A percentile compares a stretch with the other conserved stretches of the same genome.
Conservation (phyloP, 1,284 basidiomycete genomes). For the Moesziomyces sp. region DNA sequence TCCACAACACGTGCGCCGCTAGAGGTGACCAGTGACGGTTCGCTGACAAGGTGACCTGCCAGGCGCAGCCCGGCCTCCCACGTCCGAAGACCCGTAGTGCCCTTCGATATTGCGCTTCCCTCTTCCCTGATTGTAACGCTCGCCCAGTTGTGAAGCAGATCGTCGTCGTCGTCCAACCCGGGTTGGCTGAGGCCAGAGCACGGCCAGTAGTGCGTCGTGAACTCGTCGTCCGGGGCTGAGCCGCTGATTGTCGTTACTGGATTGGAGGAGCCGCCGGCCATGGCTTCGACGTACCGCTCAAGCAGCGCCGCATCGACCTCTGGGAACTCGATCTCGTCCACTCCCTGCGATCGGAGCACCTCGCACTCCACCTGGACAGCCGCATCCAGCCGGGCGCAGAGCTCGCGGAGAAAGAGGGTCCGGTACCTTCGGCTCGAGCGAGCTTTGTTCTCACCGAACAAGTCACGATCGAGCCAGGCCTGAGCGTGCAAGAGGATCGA, state of each 20-base stretch:
- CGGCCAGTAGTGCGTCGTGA: slow-evolving; percentile 38
- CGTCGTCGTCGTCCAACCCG: neutral
- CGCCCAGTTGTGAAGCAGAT: slow-evolving; percentile 18
- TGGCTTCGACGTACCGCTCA: slow-evolving; percentile 35
- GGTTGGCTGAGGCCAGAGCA: neutral
- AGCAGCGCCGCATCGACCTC: slow-evolving; percentile 44
- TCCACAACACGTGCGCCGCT: slow-evolving; percentile 41
- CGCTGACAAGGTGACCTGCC: slow-evolving; percentile 32
- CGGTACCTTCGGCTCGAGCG: slow-evolving; percentile 30
- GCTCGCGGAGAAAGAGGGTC: slow-evolving; percentile 38
- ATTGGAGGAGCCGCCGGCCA: slow-evolving; percentile 17
- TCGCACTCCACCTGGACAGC: slow-evolving; percentile 34
- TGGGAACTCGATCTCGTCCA: slow-evolving; percentile 39
- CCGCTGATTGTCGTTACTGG: neutral
- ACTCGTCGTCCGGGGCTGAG: slow-evolving; percentile 26
- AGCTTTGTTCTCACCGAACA: slow-evolving; percentile 13
- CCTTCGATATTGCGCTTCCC: slow-evolving; percentile 43
- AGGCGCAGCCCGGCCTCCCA: slow-evolving; percentile 51
- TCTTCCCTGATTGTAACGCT: slow-evolving; percentile 39
- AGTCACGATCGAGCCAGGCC: slow-evolving; percentile 23
- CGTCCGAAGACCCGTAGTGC: slow-evolving; percentile 47
- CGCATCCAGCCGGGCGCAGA: slow-evolving; percentile 34
- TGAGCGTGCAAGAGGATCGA: slow-evolving; percentile 29
- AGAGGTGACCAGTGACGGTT: slow-evolving; percentile 16
- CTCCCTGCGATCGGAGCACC: slow-evolving; percentile 14